These are phyloP conservation scores for Clavariopsis aquatica DNA, from an alignment of 495 filamentous ascomycete species.

Conservation along the genomic window DNA sequence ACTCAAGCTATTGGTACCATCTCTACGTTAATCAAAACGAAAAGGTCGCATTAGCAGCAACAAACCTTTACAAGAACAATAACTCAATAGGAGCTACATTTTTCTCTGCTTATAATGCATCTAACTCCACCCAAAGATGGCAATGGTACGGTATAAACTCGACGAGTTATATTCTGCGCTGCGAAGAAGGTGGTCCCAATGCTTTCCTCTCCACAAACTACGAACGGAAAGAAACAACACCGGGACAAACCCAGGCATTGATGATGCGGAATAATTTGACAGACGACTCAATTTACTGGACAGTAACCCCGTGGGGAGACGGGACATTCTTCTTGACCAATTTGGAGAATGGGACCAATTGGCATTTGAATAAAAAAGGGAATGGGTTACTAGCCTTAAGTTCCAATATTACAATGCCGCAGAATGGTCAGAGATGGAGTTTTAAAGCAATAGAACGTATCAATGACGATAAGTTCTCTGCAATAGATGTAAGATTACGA, in stretches of 20 bases:
- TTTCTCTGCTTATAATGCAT: conserved; percentile 12
- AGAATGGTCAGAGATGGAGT: conserved; percentile 17
- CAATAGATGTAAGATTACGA: conserved; percentile 22
- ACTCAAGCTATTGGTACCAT: conserved; percentile 33
- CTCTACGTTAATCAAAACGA: conserved; percentile 11
- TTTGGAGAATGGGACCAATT: conserved; percentile 19
- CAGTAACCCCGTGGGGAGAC: conserved; percentile 25
- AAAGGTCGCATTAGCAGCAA: conserved; percentile 4
- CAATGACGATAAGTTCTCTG: conserved; percentile 11
- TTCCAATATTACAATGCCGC: conserved; percentile 17
- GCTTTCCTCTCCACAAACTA: conserved; percentile 15
- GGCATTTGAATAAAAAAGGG: conserved; percentile 20
- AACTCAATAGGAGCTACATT: conserved; percentile 8
- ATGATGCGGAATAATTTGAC: conserved; percentile 12
- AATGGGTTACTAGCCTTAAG: conserved; percentile 11
- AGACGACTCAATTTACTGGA: conserved; percentile 27
- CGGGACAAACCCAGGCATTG: conserved; percentile 12
- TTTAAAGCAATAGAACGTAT: conserved; percentile 13
- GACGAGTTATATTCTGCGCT: conserved; percentile 22
- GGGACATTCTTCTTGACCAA: conserved; percentile 30
- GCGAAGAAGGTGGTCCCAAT: conserved; percentile 20
- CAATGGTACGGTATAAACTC: conserved; percentile 20
- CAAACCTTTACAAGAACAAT: conserved; percentile 13
- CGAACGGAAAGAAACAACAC: conserved; percentile 3
- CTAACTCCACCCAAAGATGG: conserved; percentile 11